Evolutionary conservation across 179 eudicot genomes (phyloP), one percentile per base, ranked within the genome.

Genomic region (Silene coronaria): DNA sequence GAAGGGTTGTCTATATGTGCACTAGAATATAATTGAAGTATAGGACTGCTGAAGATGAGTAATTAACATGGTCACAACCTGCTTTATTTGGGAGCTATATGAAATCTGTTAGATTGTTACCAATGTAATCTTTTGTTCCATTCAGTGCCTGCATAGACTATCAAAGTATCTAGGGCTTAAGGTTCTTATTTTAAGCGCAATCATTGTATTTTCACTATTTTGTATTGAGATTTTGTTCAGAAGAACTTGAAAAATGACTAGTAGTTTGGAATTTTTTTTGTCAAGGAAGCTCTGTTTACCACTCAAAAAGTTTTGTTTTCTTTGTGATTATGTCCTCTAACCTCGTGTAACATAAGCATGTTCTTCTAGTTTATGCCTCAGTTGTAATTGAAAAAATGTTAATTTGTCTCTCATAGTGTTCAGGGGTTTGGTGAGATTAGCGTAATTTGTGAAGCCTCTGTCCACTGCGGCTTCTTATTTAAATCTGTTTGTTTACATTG

Each of bases 401-500:
- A 38, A 53, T 19, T 68, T 38, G 57, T 21, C 8, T 30, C 19
- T 69, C 32, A 16, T 69, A 48, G 58, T 69, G 48, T 67, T 67
- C 71, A 34, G 27, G 19, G 60, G 36, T 16, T 64, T 46, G 36
- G 30, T 22, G 42, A 67, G 51, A 60, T 62, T 4, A 9, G 66
- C 68, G 6, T 64, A 6, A 45, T 16, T 3, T 34, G n/a, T 17
- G 79, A 57, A 16, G 8, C 28, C 10, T 55, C 24, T 9, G 2
- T 63, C 23, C 48, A 30, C 24, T 67, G 42, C 32, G 38, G 9
- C 60, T 16, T 23, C 22, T 60, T 30, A 34, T 48, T 17, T 11
- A 76, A 32, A 38, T 62, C 32, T 32, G 27, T 5, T 65, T 13
- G 28, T 67, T 53, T 59, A 12, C 34, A 60, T 69, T 79, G 77